Conservation (phyloP, 2,329 filamentous ascomycete genomes). For the Cercospora zeae-maydis region DNA sequence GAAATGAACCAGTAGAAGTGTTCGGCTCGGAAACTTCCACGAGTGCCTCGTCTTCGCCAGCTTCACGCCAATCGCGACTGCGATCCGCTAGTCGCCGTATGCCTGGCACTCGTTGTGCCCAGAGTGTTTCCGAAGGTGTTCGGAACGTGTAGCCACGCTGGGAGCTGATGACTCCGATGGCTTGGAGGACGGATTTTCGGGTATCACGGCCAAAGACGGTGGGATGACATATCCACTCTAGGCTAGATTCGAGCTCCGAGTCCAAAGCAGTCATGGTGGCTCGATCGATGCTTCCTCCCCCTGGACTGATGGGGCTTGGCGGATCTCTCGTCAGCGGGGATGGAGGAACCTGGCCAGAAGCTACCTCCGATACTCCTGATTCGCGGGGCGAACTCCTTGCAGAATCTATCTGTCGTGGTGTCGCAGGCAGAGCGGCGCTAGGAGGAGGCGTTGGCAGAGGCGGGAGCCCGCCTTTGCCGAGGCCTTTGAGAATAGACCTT, state of each 20-base stretch:
- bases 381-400: conserved; percentile 22
- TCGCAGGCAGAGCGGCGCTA: conserved; percentile 38
- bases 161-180: conserved; percentile 92
- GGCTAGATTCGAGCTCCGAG: conserved; percentile 78
- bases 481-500: conserved; percentile 87
- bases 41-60: conserved; percentile 35
- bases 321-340: conserved; percentile 34
- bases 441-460: conserved; percentile 67
- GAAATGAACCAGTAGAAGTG: conserved; percentile 9
- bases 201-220: conserved; percentile 92
- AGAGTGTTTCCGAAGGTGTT: conserved; percentile 81
- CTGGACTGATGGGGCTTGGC: conserved; percentile 53
- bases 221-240: conserved; percentile 98
- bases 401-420: conserved; percentile 25
- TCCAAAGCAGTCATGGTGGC: conserved; percentile 82
- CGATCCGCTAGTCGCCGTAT: conserved; percentile 77
- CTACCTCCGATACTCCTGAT: conserved; percentile 19
- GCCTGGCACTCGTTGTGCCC: conserved; percentile 78
- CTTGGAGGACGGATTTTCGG: conserved; percentile 90
- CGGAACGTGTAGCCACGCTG: conserved; percentile 93
- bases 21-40: conserved; percentile 18
- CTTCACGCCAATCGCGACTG: conserved; percentile 88
- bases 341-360: conserved; percentile 37
- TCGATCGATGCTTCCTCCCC: conserved; percentile 70
- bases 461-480: conserved; percentile 90